phyloP scores from a whole-genome alignment of 1,284 basidiomycete species.

The Tilletiopsis washingtonensis region DNA sequence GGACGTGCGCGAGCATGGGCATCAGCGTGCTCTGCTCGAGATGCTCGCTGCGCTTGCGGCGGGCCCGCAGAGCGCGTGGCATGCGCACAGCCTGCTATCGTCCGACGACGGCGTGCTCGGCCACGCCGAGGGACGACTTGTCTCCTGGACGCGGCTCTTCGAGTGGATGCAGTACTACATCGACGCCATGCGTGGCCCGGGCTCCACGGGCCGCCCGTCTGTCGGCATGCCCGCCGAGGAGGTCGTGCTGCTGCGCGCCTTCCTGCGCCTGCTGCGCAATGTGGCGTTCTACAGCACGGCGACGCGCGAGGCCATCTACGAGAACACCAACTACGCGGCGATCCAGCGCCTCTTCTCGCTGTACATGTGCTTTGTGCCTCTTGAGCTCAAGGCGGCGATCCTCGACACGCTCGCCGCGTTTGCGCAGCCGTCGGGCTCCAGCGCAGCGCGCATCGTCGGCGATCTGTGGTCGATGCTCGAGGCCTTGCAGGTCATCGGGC shows the following conservation, averaged over 20 bases:
- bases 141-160: conserved; percentile 42
- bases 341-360: conserved; percentile 62
- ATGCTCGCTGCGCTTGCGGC: conserved; percentile 40
- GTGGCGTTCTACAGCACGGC: conserved; percentile 70
- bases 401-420: conserved; percentile 79
- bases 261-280: conserved; percentile 69
- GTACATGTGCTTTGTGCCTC: conserved; percentile 51
- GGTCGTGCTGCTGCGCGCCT: conserved; percentile 68
- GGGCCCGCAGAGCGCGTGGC: conserved; percentile 40
- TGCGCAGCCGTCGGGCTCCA: conserved; percentile 26
- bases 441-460: conserved; percentile 37
- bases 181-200: conserved; percentile 25
- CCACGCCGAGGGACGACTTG: conserved; percentile 24
- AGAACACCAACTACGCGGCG: conserved; percentile 62
- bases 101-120: conserved; percentile 3
- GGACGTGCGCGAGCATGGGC: conserved; percentile 41
- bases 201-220: conserved; percentile 1
- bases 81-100: conserved; percentile 34
- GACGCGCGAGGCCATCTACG: conserved; percentile 69
- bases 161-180: conserved; percentile 46
- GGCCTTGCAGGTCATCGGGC: conserved; percentile 45
- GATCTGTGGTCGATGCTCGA: conserved; percentile 77
- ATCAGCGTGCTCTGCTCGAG: conserved; percentile 42
- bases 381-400: conserved; percentile 84
- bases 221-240: conserved; percentile 62